Percentiles rank a stretch among this genome's conserved stretches.
Conservation (phyloP, 2,329 filamentous ascomycete genomes). For the Falciphora oryzae region DNA sequence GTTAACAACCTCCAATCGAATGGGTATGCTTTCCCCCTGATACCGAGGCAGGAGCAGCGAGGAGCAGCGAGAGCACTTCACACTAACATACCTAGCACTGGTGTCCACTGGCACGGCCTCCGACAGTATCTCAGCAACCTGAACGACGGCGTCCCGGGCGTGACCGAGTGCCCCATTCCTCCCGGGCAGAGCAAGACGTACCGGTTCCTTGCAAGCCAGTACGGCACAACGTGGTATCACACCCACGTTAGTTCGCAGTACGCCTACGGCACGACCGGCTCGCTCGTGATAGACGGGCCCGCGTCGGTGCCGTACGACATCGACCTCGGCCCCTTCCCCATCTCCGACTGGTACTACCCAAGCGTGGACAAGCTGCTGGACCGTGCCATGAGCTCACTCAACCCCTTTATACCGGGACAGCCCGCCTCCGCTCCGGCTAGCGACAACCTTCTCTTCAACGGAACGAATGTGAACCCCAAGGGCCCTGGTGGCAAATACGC, state of each 20-base stretch:
- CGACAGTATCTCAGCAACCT: slow-evolving; percentile 36
- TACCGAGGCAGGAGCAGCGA: no score
- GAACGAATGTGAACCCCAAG: slow-evolving; percentile 29
- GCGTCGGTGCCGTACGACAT: slow-evolving; percentile 37
- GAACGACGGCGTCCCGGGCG: slow-evolving; percentile 37
- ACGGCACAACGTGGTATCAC: slow-evolving; percentile 38
- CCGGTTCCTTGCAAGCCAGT: slow-evolving; percentile 30
- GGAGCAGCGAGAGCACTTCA: no score
- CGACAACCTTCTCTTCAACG: slow-evolving; percentile 41
- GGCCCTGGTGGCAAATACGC: slow-evolving; percentile 25
- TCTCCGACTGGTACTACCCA: slow-evolving; percentile 47
- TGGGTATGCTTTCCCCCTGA: slow-evolving; percentile 14
- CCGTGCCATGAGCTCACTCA: slow-evolving; percentile 20
- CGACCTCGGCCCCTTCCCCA: slow-evolving; percentile 43
- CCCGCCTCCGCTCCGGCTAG: slow-evolving; percentile 22
- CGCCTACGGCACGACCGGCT: slow-evolving; percentile 43
- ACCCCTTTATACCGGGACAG: slow-evolving; percentile 18
- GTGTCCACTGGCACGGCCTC: slow-evolving; percentile 44
- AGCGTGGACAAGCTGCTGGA: slow-evolving; percentile 20
- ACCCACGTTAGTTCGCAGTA: slow-evolving; percentile 46
- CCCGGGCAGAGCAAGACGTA: slow-evolving; percentile 29
- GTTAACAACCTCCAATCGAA: slow-evolving; percentile 56
- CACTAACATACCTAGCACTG: slow-evolving; percentile 11
- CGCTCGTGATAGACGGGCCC: slow-evolving; percentile 41
- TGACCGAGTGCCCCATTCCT: slow-evolving; percentile 37